Percentiles rank a stretch among this genome's conserved stretches.
These are phyloP conservation scores for Sporisorium reilianum DNA, from an alignment of 1,284 basidiomycete genomes.

Conservation along the genomic window DNA sequence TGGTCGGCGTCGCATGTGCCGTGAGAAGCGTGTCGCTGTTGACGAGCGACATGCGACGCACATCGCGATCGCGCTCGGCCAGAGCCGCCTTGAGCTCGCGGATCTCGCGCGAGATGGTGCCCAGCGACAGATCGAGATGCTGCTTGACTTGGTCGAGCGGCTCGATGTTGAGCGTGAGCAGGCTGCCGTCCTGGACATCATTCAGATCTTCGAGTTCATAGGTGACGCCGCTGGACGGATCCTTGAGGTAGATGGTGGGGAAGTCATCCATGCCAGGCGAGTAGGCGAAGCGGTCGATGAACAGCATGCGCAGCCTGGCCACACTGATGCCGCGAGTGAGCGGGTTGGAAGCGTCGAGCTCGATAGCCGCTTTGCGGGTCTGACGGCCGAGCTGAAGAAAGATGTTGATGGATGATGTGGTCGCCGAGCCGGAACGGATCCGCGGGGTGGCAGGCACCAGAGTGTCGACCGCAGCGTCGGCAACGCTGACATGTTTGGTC, in stretches of 20 bases:
- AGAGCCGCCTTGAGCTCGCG: slow-evolving; percentile 86
- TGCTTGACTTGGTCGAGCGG: slow-evolving; percentile 98
- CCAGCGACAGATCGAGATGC: slow-evolving; percentile 92
- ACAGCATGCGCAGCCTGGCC: slow-evolving; percentile 82
- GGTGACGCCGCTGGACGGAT: slow-evolving; percentile 88
- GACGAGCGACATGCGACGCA: slow-evolving; percentile 37
- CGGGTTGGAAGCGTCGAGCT: slow-evolving; percentile 67
- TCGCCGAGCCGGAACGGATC: slow-evolving; percentile 8
- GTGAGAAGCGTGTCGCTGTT: slow-evolving; percentile 24
- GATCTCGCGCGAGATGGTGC: slow-evolving; percentile 85
- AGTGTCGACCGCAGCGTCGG: neutral
- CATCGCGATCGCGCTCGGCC: slow-evolving; percentile 63
- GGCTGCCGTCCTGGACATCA: slow-evolving; percentile 88
- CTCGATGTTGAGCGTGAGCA: slow-evolving; percentile 94
- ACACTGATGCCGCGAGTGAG: slow-evolving; percentile 73
- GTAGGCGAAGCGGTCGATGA: slow-evolving; percentile 95
- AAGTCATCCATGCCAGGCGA: slow-evolving; percentile 90
- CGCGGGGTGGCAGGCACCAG: slow-evolving; percentile 15
- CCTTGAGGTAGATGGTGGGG: slow-evolving; percentile 93
- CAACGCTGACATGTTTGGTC: no score
- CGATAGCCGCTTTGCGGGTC: slow-evolving; percentile 86
- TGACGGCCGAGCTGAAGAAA: slow-evolving; percentile 92
- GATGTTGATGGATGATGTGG: slow-evolving; percentile 70
- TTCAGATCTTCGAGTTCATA: slow-evolving; percentile 95
- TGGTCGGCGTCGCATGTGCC: slow-evolving; percentile 33